Conservation (phyloP, 2,329 filamentous ascomycete genomes). For the Xylogone sp. region DNA sequence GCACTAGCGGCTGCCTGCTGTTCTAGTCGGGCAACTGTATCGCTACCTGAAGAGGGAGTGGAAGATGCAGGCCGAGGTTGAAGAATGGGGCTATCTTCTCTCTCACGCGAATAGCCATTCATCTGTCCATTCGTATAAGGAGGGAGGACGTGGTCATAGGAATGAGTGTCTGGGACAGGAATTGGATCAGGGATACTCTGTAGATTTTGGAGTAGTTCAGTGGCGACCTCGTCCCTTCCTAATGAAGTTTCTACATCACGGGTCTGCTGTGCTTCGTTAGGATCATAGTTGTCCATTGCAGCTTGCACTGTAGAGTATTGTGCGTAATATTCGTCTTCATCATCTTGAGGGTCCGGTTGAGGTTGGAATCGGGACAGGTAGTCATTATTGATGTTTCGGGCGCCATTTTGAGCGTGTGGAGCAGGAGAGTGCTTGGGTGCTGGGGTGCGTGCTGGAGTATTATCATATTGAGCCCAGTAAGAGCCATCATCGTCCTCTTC, state of each 20-base stretch:
- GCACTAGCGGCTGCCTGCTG: conserved; percentile 48
- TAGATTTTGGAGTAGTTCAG: conserved; percentile 24
- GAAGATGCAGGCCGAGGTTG: conserved; percentile 59
- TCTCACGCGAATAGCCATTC: conserved; percentile 1
- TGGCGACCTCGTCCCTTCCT: conserved; percentile 35
- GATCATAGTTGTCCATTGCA: conserved; percentile 76
- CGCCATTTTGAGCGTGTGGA: conserved; percentile 35
- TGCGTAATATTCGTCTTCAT: conserved; percentile 71
- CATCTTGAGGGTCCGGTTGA: conserved; percentile 26
- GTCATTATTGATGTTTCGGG: neutral
- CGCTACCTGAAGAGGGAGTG: conserved; percentile 51
- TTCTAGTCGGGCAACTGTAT: conserved; percentile 55
- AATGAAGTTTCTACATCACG: conserved; percentile 41
- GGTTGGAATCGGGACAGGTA: conserved; percentile 12
- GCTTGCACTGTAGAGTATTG: conserved; percentile 77
- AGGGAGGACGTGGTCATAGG: conserved; percentile 28
- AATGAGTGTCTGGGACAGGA: neutral
- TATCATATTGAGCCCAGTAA: conserved; percentile 78
- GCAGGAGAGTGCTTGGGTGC: conserved; percentile 60
- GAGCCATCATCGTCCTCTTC: conserved; percentile 70
- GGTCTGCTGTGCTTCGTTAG: conserved; percentile 57
- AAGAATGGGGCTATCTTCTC: conserved; percentile 30
- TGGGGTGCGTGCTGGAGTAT: conserved; percentile 63
- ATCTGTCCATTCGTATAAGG: neutral
- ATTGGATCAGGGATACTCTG: conserved; percentile 26